Evolutionary conservation across 2,329 filamentous ascomycete species (phyloP).

Genomic region (Trichothecium roseum): DNA sequence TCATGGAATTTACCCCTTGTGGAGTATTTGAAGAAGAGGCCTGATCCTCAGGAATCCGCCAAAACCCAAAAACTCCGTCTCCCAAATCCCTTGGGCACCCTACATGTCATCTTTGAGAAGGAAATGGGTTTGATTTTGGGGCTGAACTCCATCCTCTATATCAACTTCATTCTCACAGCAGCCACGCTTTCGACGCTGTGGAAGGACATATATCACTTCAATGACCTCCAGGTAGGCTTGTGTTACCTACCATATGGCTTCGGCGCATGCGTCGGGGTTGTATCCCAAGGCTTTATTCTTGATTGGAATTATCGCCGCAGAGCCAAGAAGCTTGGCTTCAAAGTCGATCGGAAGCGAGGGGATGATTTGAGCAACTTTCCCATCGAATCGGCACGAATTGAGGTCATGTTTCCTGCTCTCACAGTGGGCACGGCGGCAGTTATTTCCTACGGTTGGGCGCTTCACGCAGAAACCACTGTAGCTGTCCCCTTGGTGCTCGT

Average conservation of each 20-base stretch:
- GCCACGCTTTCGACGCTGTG: slow-evolving; percentile 43
- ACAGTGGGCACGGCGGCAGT: slow-evolving; percentile 40
- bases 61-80: slow-evolving; percentile 33
- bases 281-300: slow-evolving; percentile 46
- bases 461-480: slow-evolving; percentile 38
- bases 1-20: slow-evolving; percentile 47
- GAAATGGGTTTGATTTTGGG: slow-evolving; percentile 43
- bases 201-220: slow-evolving; percentile 38
- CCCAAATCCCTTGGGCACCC: slow-evolving; percentile 46
- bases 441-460: slow-evolving; percentile 47
- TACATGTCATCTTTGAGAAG: slow-evolving; percentile 44
- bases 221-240: slow-evolving; percentile 39
- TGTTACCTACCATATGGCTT: slow-evolving; percentile 45
- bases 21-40: slow-evolving; percentile 29
- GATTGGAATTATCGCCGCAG: slow-evolving; percentile 63
- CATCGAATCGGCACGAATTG: slow-evolving; percentile 43
- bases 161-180: slow-evolving; percentile 43
- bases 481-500: slow-evolving; percentile 44
- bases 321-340: slow-evolving; percentile 49
- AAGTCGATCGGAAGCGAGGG: slow-evolving; percentile 47
- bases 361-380: slow-evolving; percentile 41
- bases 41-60: slow-evolving; percentile 21
- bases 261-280: slow-evolving; percentile 35
- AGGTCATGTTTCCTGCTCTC: slow-evolving; percentile 44
- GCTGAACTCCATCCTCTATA: slow-evolving; percentile 43